phyloP scores from a whole-genome alignment of 75 land plant species.

The Pinus tabuliformis region DNA sequence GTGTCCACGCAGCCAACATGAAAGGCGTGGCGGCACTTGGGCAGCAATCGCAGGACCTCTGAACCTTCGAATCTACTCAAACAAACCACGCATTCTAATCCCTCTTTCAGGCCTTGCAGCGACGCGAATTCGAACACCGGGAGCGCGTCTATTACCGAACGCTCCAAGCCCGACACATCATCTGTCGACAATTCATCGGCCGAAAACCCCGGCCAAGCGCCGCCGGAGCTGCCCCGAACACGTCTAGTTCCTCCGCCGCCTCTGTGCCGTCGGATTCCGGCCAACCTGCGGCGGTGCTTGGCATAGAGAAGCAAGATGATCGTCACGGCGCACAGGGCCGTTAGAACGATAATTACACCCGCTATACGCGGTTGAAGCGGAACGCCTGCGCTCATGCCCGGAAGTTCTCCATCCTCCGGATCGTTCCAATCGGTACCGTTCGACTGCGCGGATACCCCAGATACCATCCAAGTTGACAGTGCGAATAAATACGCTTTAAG shows the following conservation, averaged over 20 bases:
- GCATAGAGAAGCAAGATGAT: too few relatives aligned
- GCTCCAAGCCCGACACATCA: constrained; percentile 65
- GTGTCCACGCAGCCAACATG: constrained; percentile 90
- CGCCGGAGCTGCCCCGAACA: too few relatives aligned
- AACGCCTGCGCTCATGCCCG: too few relatives aligned
- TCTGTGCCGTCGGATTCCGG: background rate
- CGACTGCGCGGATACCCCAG: too few relatives aligned
- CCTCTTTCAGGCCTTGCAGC: constrained; percentile 76
- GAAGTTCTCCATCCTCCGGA: too few relatives aligned
- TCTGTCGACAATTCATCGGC: constrained; percentile 49
- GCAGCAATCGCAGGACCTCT: constrained; percentile 73
- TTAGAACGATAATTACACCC: too few relatives aligned
- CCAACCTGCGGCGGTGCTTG: too few relatives aligned
- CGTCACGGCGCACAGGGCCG: too few relatives aligned
- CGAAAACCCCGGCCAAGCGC: constrained; percentile 60
- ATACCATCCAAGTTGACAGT: too few relatives aligned
- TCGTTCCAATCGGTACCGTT: too few relatives aligned
- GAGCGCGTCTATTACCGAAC: constrained; percentile 64
- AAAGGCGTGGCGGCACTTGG: constrained; percentile 94
- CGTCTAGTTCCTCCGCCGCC: background rate
- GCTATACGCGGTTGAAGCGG: too few relatives aligned
- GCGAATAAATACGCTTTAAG: too few relatives aligned
- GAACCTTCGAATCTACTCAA: constrained; percentile 52
- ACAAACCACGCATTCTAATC: constrained; percentile 94
- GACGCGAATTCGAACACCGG: constrained; percentile 79